Base-by-base conservation (phyloP, 805 yeast genomes). In the Suhomyces vadensis region DNA sequence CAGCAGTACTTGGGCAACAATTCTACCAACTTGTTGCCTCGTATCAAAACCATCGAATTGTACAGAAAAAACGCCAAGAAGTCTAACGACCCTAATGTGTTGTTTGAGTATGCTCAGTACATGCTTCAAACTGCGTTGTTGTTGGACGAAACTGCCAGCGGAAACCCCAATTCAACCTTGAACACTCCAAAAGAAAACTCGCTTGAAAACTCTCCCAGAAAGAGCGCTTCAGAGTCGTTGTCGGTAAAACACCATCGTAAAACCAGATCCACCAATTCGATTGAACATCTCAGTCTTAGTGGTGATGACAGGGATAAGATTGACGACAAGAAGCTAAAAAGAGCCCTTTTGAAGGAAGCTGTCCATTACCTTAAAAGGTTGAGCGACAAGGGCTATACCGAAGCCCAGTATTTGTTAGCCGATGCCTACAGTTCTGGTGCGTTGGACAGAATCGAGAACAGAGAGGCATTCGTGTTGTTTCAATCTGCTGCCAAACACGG, bases 401-500 rank as follows among this genome's bases (percentile, higher is more conserved):
- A 92, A 42, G 95, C 98, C 0, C 98, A 94, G 63, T 94, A 92
- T 58, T 73, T 91, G 21, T 68, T 94, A 23, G 99, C 83, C n/a
- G 98, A 92, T 64, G 90, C 92, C 0, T 83, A 83, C 62, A 78
- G 91, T 9, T 82, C 92, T 1, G 95, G 96, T 3, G 88, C 87
- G 0, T 74, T 90, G 44, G 94, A 91, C 1, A 87, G 85, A 60
- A 72, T 83, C 8, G 96, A 91, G 41, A 76, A 84, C 54, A 80
- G 77, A 50, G 91, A 87, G 52, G 85, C 97, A 1, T 83, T 88
- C 54, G 53, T 63, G 1, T 75, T 87, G 44, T 94, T 94, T 61
- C 90, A 85, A 58, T 72, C 87, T 26, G 96, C 98, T 5, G 97
- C 97, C 2, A 92, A 94, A 60, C 92, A 88, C 55, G 94, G 92